A percentile compares a stretch with the other conserved stretches of the same genome.
These are phyloP conservation scores for Xanthoparmelia taractica DNA, from an alignment of 495 filamentous ascomycete genomes.

Conservation along the genomic window DNA sequence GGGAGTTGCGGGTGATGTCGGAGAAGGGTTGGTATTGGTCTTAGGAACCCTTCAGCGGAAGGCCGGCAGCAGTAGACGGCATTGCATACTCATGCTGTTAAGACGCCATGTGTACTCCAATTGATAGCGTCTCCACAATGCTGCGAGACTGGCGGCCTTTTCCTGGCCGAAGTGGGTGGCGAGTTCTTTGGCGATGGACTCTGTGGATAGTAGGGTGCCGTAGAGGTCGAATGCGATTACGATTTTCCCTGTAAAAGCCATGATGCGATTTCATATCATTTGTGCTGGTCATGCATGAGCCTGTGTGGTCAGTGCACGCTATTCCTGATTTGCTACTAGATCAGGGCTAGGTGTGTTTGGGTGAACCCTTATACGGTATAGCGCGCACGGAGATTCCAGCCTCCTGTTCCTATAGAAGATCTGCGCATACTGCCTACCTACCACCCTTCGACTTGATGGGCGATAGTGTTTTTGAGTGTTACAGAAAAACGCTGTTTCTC, in stretches of 20 bases:
- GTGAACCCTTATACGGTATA: too few species aligned
- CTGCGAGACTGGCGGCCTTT: constrained; percentile 47
- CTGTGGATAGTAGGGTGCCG: constrained; percentile 63
- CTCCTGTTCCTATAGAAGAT: too few species aligned
- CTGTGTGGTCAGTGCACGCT: too few species aligned
- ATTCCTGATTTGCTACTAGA: too few species aligned
- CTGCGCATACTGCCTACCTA: too few species aligned
- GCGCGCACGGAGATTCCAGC: too few species aligned
- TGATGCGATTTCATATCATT: too few species aligned
- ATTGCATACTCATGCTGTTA: constrained; percentile 63
- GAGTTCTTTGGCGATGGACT: constrained; percentile 52
- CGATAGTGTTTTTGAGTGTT: too few species aligned
- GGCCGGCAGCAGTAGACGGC: background rate
- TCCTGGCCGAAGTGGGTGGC: constrained; percentile 46
- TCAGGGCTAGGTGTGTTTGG: too few species aligned
- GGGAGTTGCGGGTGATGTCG: constrained; percentile 53
- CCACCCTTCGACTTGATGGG: too few species aligned
- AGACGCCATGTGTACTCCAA: constrained; percentile 78
- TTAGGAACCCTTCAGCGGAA: background rate
- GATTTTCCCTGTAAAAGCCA: constrained; percentile 17
- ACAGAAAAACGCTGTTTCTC: too few species aligned
- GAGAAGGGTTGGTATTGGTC: constrained; percentile 45
- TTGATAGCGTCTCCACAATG: constrained; percentile 54
- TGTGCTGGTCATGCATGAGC: too few species aligned
- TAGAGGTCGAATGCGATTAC: constrained; percentile 70